phyloP scores from a whole-genome alignment of 2,329 filamentous ascomycete species.

The Exophiala bonariae region DNA sequence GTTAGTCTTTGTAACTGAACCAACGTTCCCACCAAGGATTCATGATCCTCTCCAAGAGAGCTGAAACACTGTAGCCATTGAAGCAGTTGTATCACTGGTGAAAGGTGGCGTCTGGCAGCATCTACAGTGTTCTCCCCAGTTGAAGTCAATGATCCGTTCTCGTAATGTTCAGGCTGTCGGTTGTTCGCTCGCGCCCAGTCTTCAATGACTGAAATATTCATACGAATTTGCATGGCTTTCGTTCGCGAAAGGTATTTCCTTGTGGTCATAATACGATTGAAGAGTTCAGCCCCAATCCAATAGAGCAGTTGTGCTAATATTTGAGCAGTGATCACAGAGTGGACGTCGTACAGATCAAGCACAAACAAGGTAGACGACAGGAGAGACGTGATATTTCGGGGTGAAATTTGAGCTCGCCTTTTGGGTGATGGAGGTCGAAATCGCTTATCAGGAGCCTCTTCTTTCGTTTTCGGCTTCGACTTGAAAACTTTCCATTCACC shows the following conservation, averaged over 20 bases:
- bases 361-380: slow-evolving; percentile 96
- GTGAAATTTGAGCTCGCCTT: slow-evolving; percentile 84
- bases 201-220: slow-evolving; percentile 94
- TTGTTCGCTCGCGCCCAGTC: slow-evolving; percentile 96
- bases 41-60: slow-evolving; percentile 84
- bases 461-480: slow-evolving; percentile 83
- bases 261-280: slow-evolving; percentile 97
- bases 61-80: slow-evolving; percentile 99
- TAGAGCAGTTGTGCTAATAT: slow-evolving; percentile 91
- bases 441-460: slow-evolving; percentile 82
- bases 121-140: slow-evolving; percentile 87
- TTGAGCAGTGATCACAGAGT: slow-evolving; percentile 92
- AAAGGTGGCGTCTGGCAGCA: slow-evolving; percentile 77
- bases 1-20: slow-evolving; percentile 84
- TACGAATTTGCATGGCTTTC: slow-evolving; percentile 99
- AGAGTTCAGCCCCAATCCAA: slow-evolving; percentile 93
- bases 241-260: slow-evolving; percentile 91
- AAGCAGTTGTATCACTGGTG: slow-evolving; percentile 86
- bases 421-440: slow-evolving; percentile 92
- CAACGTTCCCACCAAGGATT: slow-evolving; percentile 82
- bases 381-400: slow-evolving; percentile 91
- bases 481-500: slow-evolving; percentile 99
- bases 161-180: slow-evolving; percentile 90
- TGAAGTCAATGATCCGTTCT: slow-evolving; percentile 82
- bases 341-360: slow-evolving; percentile 96